These are phyloP conservation scores for Fomes fomentarius DNA, from an alignment of 1,284 basidiomycete species.

Conservation along the genomic window DNA sequence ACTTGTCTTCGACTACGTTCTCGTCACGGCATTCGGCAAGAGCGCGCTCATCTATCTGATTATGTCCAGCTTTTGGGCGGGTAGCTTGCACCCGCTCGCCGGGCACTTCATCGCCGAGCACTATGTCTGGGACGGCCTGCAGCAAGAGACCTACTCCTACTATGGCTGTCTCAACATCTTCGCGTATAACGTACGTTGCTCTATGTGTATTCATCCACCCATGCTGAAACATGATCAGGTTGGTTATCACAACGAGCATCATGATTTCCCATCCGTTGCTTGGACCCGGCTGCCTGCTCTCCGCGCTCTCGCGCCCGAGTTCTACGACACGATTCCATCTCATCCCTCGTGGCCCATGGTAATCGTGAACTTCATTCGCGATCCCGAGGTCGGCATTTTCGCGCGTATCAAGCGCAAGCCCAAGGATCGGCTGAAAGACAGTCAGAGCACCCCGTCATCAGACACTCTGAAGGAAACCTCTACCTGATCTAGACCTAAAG, in stretches of 20 bases:
- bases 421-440: slow-evolving; percentile 22
- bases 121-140: slow-evolving; percentile 88
- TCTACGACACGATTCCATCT: slow-evolving; percentile 86
- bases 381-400: slow-evolving; percentile 73
- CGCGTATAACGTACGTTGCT: slow-evolving; percentile 85
- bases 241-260: slow-evolving; percentile 99
- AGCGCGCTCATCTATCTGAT: slow-evolving; percentile 84
- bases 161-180: slow-evolving; percentile 92
- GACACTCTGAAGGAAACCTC: background rate
- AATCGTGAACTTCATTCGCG: slow-evolving; percentile 91
- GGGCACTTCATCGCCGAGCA: slow-evolving; percentile 99
- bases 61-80: slow-evolving; percentile 91
- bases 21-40: slow-evolving; percentile 65
- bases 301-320: slow-evolving; percentile 85
- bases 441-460: slow-evolving; percentile 3
- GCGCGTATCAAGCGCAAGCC: slow-evolving; percentile 38
- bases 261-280: slow-evolving; percentile 95
- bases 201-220: slow-evolving; percentile 1
- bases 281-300: slow-evolving; percentile 95
- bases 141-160: slow-evolving; percentile 97
- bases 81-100: slow-evolving; percentile 92
- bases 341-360: slow-evolving; percentile 96
- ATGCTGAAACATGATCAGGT: slow-evolving; percentile 52
- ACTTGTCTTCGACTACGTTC: slow-evolving; percentile 71
- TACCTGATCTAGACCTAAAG: background rate